These are phyloP conservation scores for Hypoxylon subgilvum DNA, from an alignment of 495 filamentous ascomycete species.

Conservation along the genomic window DNA sequence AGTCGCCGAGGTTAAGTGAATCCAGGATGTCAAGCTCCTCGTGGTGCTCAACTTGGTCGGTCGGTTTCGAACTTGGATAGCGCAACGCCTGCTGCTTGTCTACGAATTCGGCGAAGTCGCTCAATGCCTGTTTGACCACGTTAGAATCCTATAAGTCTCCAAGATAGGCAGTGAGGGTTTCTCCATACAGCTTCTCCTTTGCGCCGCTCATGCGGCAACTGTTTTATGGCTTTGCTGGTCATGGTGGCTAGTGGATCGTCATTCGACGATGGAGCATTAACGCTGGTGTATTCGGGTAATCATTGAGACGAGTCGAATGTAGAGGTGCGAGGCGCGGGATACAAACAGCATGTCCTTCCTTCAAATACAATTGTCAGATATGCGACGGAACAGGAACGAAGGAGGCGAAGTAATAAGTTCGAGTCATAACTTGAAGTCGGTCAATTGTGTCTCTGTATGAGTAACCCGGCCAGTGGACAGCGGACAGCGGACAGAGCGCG, in stretches of 20 bases:
- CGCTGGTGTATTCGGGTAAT: slow-evolving; percentile 39
- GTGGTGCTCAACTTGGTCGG: slow-evolving; percentile 65
- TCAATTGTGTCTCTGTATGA: too few species aligned
- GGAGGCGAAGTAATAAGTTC: too few species aligned
- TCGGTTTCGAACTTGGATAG: slow-evolving; percentile 50
- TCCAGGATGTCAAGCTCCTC: slow-evolving; percentile 91
- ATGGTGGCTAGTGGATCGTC: slow-evolving; percentile 46
- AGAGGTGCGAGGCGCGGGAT: too few species aligned
- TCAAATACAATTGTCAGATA: too few species aligned
- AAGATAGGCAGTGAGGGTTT: background rate
- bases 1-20: slow-evolving; percentile 79
- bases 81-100: slow-evolving; percentile 84
- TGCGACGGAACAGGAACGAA: too few species aligned
- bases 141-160: background rate
- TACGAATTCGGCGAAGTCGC: slow-evolving; percentile 97
- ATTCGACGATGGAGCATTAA: slow-evolving; percentile 25
- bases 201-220: slow-evolving; percentile 74
- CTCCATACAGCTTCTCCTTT: slow-evolving; percentile 78
- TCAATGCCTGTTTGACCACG: slow-evolving; percentile 68
- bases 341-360: too few species aligned
- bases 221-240: slow-evolving; percentile 63
- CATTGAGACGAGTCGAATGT: too few species aligned
- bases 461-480: too few species aligned
- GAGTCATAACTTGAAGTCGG: too few species aligned
- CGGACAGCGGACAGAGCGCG: too few species aligned